A percentile compares a stretch with the other conserved stretches of the same genome.
phyloP scores from a whole-genome alignment of 805 yeast species.

The Wickerhamomyces mucosus region DNA sequence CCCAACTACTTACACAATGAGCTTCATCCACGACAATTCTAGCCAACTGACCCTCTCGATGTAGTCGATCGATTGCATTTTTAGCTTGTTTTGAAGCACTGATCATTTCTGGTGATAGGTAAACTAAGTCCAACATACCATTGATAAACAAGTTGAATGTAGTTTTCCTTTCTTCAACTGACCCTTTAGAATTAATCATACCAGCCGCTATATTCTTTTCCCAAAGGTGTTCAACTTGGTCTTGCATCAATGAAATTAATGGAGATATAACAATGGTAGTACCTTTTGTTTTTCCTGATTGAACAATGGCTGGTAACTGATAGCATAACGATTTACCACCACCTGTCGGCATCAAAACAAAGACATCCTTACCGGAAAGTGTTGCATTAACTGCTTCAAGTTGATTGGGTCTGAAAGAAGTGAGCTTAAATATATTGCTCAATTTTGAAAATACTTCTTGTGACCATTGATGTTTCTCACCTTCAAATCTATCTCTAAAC shows the following conservation, averaged over 20 bases:
- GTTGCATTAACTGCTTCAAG: slow-evolving; percentile 78
- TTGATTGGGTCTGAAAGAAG: slow-evolving; percentile 72
- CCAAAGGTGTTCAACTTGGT: slow-evolving; percentile 79
- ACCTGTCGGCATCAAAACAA: slow-evolving; percentile 97
- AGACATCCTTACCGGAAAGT: slow-evolving; percentile 70
- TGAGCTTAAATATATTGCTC: slow-evolving; percentile 49
- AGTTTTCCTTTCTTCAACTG: slow-evolving; percentile 50
- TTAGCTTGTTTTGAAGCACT: slow-evolving; percentile 64
- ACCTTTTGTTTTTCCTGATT: slow-evolving; percentile 66
- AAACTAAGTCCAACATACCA: slow-evolving; percentile 68
- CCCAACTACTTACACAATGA: slow-evolving; percentile 98
- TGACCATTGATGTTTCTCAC: slow-evolving; percentile 42
- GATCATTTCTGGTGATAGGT: slow-evolving; percentile 92
- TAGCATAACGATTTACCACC: slow-evolving; percentile 97
- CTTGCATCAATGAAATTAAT: slow-evolving; percentile 92
- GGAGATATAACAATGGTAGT: slow-evolving; percentile 92
- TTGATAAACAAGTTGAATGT: slow-evolving; percentile 52
- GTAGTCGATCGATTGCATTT: slow-evolving; percentile 47
- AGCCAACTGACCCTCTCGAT: slow-evolving; percentile 52
- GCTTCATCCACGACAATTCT: slow-evolving; percentile 95
- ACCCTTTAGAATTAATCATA: slow-evolving; percentile 75
- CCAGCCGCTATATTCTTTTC: slow-evolving; percentile 68
- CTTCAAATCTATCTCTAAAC: slow-evolving; percentile 7
- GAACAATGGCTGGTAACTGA: slow-evolving; percentile 85
- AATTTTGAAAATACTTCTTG: slow-evolving; percentile 54